A percentile compares a stretch with the other conserved stretches of the same genome.
Conservation (phyloP, 2,329 filamentous ascomycete species). For the Mycocentrospora acerina region DNA sequence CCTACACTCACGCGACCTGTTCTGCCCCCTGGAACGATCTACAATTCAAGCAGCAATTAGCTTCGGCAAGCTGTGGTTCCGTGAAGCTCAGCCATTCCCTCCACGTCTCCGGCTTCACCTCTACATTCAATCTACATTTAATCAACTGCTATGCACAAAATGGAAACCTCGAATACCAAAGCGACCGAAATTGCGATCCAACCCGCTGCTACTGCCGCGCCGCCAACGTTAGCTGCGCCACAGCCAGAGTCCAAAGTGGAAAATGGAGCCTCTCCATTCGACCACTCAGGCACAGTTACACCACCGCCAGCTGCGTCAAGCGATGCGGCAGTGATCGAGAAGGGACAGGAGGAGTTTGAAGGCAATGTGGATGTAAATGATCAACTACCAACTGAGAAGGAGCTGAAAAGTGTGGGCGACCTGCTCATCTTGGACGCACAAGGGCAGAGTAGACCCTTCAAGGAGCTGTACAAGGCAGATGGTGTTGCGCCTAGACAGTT, state of each 20-base stretch:
- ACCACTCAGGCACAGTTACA: constrained; percentile 14
- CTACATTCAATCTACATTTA: no score
- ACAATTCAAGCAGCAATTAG: constrained; percentile 14
- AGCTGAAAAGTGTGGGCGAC: constrained; percentile 31
- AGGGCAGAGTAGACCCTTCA: constrained; percentile 40
- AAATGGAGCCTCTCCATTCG: constrained; percentile 18
- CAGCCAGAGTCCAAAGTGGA: constrained; percentile 17
- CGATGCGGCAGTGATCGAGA: constrained; percentile 32
- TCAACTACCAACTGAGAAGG: constrained; percentile 35
- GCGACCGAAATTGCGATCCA: constrained; percentile 9
- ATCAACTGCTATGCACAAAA: constrained; percentile 4
- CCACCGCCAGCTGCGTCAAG: constrained; percentile 37
- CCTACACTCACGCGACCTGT: no score
- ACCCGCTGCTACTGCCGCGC: constrained; percentile 7
- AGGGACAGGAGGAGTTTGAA: constrained; percentile 36
- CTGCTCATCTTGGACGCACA: constrained; percentile 39
- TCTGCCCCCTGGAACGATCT: constrained; percentile 9
- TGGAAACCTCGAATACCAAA: constrained; percentile 20
- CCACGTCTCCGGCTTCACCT: constrained; percentile 1
- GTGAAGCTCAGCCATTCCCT: constrained; percentile 10
- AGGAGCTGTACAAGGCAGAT: constrained; percentile 37
- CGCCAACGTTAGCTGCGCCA: constrained; percentile 17
- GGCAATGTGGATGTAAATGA: constrained; percentile 42
- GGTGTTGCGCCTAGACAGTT: constrained; percentile 55
- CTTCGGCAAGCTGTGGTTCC: constrained; percentile 21